These are phyloP conservation scores for Chimonanthus salicifolius DNA, from an alignment of 164 flowering plant species.

Conservation along the genomic window DNA sequence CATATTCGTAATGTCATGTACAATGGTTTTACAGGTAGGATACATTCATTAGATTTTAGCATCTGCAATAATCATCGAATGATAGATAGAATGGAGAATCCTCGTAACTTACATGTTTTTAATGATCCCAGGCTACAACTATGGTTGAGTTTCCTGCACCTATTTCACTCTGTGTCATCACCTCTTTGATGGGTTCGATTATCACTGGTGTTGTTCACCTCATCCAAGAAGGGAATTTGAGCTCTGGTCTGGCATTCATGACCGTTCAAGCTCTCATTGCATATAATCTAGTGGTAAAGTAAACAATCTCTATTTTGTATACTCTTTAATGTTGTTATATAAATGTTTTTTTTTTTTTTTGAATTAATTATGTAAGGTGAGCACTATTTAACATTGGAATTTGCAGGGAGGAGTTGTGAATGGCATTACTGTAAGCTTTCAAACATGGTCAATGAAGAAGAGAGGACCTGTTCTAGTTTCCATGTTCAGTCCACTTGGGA, in stretches of 20 bases:
- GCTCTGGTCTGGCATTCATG: constrained; percentile 21
- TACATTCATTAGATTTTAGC: neutral
- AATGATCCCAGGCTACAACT: constrained; percentile 46
- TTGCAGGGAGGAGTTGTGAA: constrained; percentile 40
- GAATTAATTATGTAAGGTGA: too few species aligned
- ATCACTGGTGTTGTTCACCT: constrained; percentile 32
- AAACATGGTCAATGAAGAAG: constrained; percentile 77
- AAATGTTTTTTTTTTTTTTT: too few species aligned
- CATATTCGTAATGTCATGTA: constrained; percentile 47
- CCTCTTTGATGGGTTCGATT: constrained; percentile 54
- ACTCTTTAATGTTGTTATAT: too few species aligned
- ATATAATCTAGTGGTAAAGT: constrained; percentile 45
- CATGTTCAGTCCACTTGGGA: constrained; percentile 65
- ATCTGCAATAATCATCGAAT: neutral
- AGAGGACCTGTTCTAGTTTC: constrained; percentile 86
- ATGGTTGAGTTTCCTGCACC: constrained; percentile 83
- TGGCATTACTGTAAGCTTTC: constrained; percentile 61
- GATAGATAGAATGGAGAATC: too few species aligned
- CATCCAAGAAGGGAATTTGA: constrained; percentile 32
- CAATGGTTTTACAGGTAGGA: constrained; percentile 61
- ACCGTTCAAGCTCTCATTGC: constrained; percentile 23
- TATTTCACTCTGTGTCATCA: constrained; percentile 50
- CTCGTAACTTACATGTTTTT: neutral
- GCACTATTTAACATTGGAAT: neutral
- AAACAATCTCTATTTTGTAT: neutral